Percentiles rank a stretch among this genome's conserved stretches.
Conservation (phyloP, 768 basidiomycete genomes). For the Termitomyces sp. region DNA sequence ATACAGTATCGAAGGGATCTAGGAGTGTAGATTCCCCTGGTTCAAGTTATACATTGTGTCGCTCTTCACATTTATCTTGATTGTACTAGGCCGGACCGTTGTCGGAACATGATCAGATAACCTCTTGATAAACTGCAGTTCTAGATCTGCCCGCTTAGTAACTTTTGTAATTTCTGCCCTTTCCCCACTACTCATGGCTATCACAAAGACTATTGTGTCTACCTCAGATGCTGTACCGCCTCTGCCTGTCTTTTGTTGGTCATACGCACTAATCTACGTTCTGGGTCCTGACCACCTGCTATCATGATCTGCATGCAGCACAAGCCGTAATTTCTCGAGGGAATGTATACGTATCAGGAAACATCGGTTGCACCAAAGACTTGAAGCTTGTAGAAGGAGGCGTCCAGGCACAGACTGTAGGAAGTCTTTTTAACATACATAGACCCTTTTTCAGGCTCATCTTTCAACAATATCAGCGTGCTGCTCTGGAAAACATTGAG, state of each 20-base stretch:
- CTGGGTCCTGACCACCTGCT: background rate
- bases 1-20: constrained; percentile 67
- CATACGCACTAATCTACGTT: background rate
- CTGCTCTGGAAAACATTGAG: constrained; percentile 35
- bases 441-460: background rate
- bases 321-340: constrained; percentile 37
- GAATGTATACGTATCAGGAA: constrained; percentile 34
- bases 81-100: background rate
- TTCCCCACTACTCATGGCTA: background rate
- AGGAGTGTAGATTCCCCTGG: constrained; percentile 27
- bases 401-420: constrained; percentile 32
- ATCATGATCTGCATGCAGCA: constrained; percentile 25
- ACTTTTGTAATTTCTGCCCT: background rate
- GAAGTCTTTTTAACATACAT: background rate
- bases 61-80: background rate
- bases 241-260: constrained; percentile 34
- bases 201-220: constrained; percentile 22
- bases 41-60: background rate
- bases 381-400: constrained; percentile 26
- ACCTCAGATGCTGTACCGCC: constrained; percentile 30
- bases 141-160: too few relatives aligned
- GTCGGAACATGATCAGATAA: too few relatives aligned
- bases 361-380: constrained; percentile 28
- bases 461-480: constrained; percentile 20
- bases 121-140: too few relatives aligned